Percentiles rank a stretch among this genome's conserved stretches.
These are phyloP conservation scores for Symbiodinium natans DNA, from an alignment of 73 alveolate genomes.

Conservation along the genomic window DNA sequence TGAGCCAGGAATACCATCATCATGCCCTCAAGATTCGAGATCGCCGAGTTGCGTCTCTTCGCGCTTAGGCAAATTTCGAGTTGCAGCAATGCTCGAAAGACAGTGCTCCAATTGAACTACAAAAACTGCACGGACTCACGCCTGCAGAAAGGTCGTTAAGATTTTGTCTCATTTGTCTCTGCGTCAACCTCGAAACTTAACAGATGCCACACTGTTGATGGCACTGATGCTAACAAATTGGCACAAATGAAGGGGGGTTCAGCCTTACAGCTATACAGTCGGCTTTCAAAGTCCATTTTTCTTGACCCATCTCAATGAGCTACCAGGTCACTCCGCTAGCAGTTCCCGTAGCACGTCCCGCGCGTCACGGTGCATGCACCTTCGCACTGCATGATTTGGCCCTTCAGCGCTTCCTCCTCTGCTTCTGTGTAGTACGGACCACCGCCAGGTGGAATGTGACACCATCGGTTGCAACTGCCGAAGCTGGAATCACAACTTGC, in stretches of 20 bases:
- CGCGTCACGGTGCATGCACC: not conserved
- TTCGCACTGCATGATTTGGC: slow-evolving; percentile 1
- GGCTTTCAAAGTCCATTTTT: not conserved
- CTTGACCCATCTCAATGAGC: not conserved
- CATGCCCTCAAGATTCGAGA: no score
- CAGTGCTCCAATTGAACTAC: no score
- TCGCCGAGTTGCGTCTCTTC: no score
- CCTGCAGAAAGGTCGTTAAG: no score
- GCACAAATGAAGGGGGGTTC: not conserved
- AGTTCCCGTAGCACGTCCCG: not conserved
- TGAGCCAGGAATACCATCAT: slow-evolving; percentile 1
- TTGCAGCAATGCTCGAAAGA: no score
- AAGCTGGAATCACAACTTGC: slow-evolving; percentile 3
- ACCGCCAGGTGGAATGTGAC: not conserved
- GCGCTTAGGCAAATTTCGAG: no score
- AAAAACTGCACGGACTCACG: no score
- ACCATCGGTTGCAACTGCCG: slow-evolving; percentile 2
- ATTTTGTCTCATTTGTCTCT: no score
- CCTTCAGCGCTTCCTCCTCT: slow-evolving; percentile 22
- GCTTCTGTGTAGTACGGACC: not conserved
- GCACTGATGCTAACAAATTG: not conserved
- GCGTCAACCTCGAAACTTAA: not conserved
- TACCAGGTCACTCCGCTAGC: not conserved
- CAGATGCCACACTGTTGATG: not conserved
- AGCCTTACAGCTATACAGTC: not conserved